Evolutionary conservation across 2,329 filamentous ascomycete species (phyloP), one percentile per base, ranked within the genome.

Genomic region (Xylaria sp.): DNA sequence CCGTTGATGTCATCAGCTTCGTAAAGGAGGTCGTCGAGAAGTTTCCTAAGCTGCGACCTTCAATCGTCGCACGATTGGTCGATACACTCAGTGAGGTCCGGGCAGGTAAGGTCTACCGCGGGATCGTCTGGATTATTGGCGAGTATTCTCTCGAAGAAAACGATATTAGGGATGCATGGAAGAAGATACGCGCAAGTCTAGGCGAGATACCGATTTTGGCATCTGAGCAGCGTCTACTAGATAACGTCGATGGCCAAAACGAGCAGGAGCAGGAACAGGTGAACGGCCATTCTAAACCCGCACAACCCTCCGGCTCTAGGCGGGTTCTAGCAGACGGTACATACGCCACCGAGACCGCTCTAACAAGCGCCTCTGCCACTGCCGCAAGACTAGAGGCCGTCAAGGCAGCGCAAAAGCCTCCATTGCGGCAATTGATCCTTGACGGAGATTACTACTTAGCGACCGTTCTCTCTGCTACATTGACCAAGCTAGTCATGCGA

Each of bases 21-120:
- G 94, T 99, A 71, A 99, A 99, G 82, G 96, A 99, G 80, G 96
- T 99, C 3, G 95, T 98, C 6, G 96, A 99, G 82, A 97, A 97
- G 78, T 99, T 98, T 84, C 96, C 96, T 7, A 90, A 93, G 75
- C 87, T 99, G 66, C 90, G 96, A 69, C 89, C 90, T 39, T 92
- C 93, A 0, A 98, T 99, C 74, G 91, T 98, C 6, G 89, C 92
- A 76, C 92, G 94, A 69, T 85, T 99, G 17, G 94, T 98, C 6
- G 92, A 93, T 14, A 98, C 96, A 1, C 85, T 99, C 53, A 91
- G 91, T 75, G 96, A 99, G 80, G 96, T 99, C 30, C 91, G 96
- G 68, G 94, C 96, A 70, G 96, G 96, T 54, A 99, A 98, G 84
- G 95, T 99, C 17, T 99, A 98, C 80, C 90, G 96, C 65, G 96